Evolutionary conservation across 75 land plant species (phyloP).

Genomic region (Cryptomeria japonica): DNA sequence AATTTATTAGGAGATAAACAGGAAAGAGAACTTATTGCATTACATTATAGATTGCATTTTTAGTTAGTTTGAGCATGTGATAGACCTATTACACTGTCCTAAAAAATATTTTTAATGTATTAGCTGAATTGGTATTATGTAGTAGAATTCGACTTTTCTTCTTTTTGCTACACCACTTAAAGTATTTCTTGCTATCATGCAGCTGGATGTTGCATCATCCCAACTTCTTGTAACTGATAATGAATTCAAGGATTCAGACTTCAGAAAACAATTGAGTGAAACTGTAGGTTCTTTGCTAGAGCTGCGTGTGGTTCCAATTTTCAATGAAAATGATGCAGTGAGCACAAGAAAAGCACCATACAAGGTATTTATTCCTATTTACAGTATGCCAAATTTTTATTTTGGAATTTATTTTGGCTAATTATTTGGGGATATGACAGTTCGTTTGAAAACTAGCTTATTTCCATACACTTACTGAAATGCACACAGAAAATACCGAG

Average conservation of each 20-base stretch:
- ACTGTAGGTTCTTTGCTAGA: constrained; percentile 74
- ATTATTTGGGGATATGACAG: background rate
- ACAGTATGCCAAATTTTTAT: background rate
- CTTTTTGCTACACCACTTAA: background rate
- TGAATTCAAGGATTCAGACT: constrained; percentile 77
- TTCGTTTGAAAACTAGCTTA: background rate
- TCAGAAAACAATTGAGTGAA: constrained; percentile 71
- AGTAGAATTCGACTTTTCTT: background rate
- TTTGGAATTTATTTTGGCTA: background rate
- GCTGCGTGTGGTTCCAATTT: constrained; percentile 83
- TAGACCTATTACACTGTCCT: background rate
- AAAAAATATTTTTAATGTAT: background rate
- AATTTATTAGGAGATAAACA: background rate
- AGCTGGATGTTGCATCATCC: constrained; percentile 97
- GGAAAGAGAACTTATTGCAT: background rate
- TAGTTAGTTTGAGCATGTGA: background rate
- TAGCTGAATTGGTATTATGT: background rate
- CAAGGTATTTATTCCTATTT: constrained; percentile 48
- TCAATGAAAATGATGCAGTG: constrained; percentile 97
- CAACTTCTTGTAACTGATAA: constrained; percentile 95
- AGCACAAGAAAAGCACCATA: constrained; percentile 90
- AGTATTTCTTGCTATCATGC: constrained; percentile 26
- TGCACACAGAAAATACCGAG: too few species aligned
- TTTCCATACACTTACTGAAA: background rate
- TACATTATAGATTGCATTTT: background rate